A percentile compares a stretch with the other conserved stretches of the same genome.
Evolutionary conservation across 2,329 filamentous ascomycete genomes (phyloP).

Genomic region (Fusarium tanahbumbuense): DNA sequence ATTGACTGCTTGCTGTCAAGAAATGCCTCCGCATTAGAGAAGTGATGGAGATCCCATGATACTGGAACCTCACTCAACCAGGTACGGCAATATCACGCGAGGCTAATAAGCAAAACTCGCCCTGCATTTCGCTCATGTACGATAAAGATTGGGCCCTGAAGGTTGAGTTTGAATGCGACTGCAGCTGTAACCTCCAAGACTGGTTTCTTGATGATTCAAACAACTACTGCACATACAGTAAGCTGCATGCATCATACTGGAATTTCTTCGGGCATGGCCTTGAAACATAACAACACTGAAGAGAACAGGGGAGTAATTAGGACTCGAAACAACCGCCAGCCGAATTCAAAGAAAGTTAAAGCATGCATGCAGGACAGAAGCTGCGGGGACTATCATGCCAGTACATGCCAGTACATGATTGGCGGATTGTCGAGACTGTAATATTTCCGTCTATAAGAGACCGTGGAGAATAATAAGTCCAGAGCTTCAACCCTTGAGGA

Average conservation of each 20-base stretch:
- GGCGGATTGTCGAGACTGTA: slow-evolving; percentile 34
- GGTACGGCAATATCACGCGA: slow-evolving; percentile 10
- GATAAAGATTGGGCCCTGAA: slow-evolving; percentile 5
- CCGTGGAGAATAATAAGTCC: slow-evolving; percentile 45
- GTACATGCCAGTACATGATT: slow-evolving; percentile 12
- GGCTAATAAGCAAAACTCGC: slow-evolving; percentile 8
- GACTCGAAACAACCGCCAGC: slow-evolving; percentile 40
- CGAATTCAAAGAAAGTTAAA: slow-evolving; percentile 24
- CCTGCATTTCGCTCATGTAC: slow-evolving; percentile 1
- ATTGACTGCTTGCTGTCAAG: slow-evolving; percentile 7
- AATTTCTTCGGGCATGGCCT: slow-evolving; percentile 33
- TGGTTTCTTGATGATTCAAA: background rate
- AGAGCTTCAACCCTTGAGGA: slow-evolving; percentile 20
- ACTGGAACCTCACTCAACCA: background rate
- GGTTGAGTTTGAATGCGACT: background rate
- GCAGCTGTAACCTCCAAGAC: background rate
- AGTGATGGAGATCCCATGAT: slow-evolving; percentile 21
- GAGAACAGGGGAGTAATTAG: slow-evolving; percentile 19
- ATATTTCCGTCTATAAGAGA: slow-evolving; percentile 41
- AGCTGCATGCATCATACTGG: background rate
- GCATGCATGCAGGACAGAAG: slow-evolving; percentile 16
- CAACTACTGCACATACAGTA: background rate
- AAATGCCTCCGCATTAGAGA: slow-evolving; percentile 7
- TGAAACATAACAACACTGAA: slow-evolving; percentile 43
- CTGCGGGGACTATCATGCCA: slow-evolving; percentile 25